Percentiles rank a stretch among this genome's conserved stretches.
Evolutionary conservation across 2,329 filamentous ascomycete genomes (phyloP).

Genomic region (Aspergillus quadrilineatus): DNA sequence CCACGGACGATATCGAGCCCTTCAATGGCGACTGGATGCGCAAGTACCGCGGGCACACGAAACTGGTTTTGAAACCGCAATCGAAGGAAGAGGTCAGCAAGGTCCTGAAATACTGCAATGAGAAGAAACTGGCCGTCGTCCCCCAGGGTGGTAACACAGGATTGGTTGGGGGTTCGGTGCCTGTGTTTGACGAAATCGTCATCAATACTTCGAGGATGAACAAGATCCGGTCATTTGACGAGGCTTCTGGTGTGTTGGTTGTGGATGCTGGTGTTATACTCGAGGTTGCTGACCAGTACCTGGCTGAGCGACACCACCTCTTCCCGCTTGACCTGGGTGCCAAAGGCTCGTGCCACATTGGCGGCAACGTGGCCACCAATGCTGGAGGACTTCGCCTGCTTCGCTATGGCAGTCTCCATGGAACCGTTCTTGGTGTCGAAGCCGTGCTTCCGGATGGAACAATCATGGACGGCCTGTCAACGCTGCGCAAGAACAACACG

Average conservation of each 20-base stretch:
- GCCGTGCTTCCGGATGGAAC: slow-evolving; percentile 92
- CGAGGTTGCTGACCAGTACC: slow-evolving; percentile 80
- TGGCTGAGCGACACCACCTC: slow-evolving; percentile 79
- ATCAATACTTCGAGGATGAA: slow-evolving; percentile 90
- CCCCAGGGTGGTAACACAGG: slow-evolving; percentile 97
- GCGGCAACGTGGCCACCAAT: slow-evolving; percentile 94
- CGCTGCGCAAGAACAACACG: slow-evolving; percentile 95
- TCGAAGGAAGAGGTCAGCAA: slow-evolving; percentile 86
- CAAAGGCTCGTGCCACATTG: slow-evolving; percentile 94
- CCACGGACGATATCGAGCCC: slow-evolving; percentile 76
- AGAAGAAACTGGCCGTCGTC: slow-evolving; percentile 86
- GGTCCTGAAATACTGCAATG: slow-evolving; percentile 92
- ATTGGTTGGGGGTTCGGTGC: slow-evolving; percentile 89
- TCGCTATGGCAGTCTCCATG: slow-evolving; percentile 91
- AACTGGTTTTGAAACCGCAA: slow-evolving; percentile 80
- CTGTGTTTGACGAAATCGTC: slow-evolving; percentile 97
- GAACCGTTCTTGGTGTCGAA: slow-evolving; percentile 87
- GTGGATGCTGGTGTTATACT: slow-evolving; percentile 89
- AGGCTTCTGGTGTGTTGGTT: slow-evolving; percentile 85
- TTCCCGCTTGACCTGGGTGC: slow-evolving; percentile 97
- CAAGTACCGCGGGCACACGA: slow-evolving; percentile 90
- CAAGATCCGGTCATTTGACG: slow-evolving; percentile 84
- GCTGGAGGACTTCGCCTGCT: slow-evolving; percentile 87
- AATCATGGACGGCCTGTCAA: slow-evolving; percentile 82
- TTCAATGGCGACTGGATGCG: slow-evolving; percentile 99